Percentiles rank a stretch among this genome's conserved stretches.
phyloP scores from a whole-genome alignment of 2,329 filamentous ascomycete species.

The Chaetomiaceae sp. region DNA sequence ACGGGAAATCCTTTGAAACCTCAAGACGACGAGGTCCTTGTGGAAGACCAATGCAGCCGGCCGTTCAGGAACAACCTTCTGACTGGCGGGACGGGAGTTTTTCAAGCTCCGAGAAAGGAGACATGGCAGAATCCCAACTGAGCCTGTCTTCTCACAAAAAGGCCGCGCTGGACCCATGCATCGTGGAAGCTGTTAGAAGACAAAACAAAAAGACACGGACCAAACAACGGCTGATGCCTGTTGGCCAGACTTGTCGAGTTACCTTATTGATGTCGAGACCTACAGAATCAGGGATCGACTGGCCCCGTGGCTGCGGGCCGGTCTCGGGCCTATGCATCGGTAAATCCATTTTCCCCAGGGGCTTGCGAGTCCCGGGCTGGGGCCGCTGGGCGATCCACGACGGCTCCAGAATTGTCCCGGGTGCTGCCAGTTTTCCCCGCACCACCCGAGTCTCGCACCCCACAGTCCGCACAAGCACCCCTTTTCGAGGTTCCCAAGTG shows the following conservation, averaged over 20 bases:
- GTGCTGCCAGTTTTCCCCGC: slow-evolving; percentile 19
- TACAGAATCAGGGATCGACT: neutral
- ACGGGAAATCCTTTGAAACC: too few relatives aligned
- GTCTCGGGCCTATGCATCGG: slow-evolving; percentile 11
- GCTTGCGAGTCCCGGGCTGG: slow-evolving; percentile 6
- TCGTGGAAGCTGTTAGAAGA: neutral
- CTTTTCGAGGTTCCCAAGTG: neutral
- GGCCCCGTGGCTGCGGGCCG: neutral
- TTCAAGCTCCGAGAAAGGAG: slow-evolving; percentile 12
- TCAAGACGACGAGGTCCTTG: too few relatives aligned
- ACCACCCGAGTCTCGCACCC: slow-evolving; percentile 10
- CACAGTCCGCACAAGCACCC: slow-evolving; percentile 9
- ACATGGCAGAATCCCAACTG: neutral
- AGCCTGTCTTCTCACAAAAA: neutral
- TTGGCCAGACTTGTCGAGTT: neutral
- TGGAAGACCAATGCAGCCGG: neutral
- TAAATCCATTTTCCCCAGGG: slow-evolving; percentile 25
- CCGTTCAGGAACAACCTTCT: slow-evolving; percentile 1
- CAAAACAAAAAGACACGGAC: neutral
- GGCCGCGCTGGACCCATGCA: neutral
- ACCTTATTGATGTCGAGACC: too few relatives aligned
- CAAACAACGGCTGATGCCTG: neutral
- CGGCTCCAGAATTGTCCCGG: slow-evolving; percentile 19
- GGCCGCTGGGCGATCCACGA: neutral
- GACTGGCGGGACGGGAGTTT: slow-evolving; percentile 13